Evolutionary conservation across 1,139 yeast species (phyloP).

Genomic region (Waltiozyma sp.): DNA sequence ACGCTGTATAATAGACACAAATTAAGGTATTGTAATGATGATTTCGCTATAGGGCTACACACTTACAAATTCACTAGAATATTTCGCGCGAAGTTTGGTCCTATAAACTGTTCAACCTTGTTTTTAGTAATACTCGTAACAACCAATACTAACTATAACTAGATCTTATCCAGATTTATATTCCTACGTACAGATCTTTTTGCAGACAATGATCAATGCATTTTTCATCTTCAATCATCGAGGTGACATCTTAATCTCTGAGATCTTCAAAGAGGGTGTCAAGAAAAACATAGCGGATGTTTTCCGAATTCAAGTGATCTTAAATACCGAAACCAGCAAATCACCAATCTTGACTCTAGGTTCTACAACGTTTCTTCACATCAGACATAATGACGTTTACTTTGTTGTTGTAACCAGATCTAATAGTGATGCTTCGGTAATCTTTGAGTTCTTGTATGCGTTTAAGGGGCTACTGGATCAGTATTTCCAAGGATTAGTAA

Average conservation of each 20-base stretch:
- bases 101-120: no score
- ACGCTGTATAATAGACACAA: slow-evolving; percentile 30
- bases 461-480: slow-evolving; percentile 35
- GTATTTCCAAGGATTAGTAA: slow-evolving; percentile 24
- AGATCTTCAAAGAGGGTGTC: slow-evolving; percentile 61
- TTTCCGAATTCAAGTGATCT: slow-evolving; percentile 80
- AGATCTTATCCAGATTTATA: no score
- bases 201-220: slow-evolving; percentile 58
- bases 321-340: slow-evolving; percentile 42
- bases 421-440: slow-evolving; percentile 73
- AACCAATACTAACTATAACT: no score
- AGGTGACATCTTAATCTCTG: slow-evolving; percentile 80
- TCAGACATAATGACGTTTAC: slow-evolving; percentile 62
- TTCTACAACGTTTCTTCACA: slow-evolving; percentile 81
- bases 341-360: slow-evolving; percentile 88
- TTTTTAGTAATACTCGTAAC: slow-evolving; percentile 15
- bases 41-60: no score
- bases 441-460: slow-evolving; percentile 68
- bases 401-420: slow-evolving; percentile 80
- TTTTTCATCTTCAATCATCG: slow-evolving; percentile 64
- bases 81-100: no score
- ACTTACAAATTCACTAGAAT: no score
- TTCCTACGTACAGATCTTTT: no score
- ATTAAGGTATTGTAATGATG: no score
- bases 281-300: slow-evolving; percentile 74